Conservation (phyloP, 148 eudicot genomes). For the Agrostemma githago region DNA sequence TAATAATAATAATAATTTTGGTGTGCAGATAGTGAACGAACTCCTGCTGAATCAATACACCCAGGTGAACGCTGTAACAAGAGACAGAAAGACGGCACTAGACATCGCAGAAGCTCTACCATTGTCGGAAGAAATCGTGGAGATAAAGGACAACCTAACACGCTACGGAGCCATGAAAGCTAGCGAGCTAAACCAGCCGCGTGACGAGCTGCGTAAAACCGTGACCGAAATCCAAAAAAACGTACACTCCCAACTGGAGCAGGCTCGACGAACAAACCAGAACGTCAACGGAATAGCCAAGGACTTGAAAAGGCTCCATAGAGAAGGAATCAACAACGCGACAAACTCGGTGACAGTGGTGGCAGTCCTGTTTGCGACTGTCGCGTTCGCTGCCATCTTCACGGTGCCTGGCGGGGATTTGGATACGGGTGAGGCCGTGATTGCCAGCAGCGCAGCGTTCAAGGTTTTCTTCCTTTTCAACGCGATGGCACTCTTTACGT, state of each 20-base stretch:
- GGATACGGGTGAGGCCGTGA: conserved; percentile 48
- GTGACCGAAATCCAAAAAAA: conserved; percentile 58
- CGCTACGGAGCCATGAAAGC: conserved; percentile 56
- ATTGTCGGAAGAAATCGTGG: conserved; percentile 48
- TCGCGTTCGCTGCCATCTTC: conserved; percentile 63
- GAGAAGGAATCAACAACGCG: conserved; percentile 61
- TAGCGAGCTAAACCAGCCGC: conserved; percentile 54
- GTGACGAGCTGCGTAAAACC: conserved; percentile 56
- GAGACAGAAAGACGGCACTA: conserved; percentile 62
- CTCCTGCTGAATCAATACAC: conserved; percentile 45
- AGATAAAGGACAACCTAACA: conserved; percentile 41
- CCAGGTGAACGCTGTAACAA: conserved; percentile 61
- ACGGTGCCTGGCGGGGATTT: conserved; percentile 62
- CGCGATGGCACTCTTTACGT: conserved; percentile 60
- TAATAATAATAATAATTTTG: no score
- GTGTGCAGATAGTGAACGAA: conserved; percentile 57
- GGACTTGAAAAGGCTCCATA: conserved; percentile 57
- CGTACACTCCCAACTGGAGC: conserved; percentile 60
- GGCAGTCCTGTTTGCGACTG: conserved; percentile 68
- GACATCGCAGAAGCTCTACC: conserved; percentile 62
- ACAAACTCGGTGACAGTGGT: conserved; percentile 69
- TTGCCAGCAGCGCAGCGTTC: conserved; percentile 33
- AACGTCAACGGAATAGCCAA: conserved; percentile 65
- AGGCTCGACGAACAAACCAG: conserved; percentile 56
- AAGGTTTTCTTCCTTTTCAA: conserved; percentile 58